Conservation (phyloP, 208 protist species). For the Leptomonas pyrrhocoris region DNA sequence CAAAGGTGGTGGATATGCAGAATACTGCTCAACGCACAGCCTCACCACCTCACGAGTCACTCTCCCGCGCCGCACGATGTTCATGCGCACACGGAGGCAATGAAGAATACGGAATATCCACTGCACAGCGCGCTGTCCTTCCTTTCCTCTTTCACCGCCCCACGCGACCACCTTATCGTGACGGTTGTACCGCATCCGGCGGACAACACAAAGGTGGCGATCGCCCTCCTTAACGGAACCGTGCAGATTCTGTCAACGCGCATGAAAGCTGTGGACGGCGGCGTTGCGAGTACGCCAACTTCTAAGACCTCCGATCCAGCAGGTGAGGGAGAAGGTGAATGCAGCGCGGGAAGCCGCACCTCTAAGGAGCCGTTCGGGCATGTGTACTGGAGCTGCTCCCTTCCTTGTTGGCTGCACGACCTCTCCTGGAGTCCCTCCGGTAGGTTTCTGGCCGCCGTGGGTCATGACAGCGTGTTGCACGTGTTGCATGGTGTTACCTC, state of each 20-base stretch:
- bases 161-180: slow-evolving; percentile 17
- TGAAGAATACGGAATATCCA: background rate
- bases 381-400: slow-evolving; percentile 3
- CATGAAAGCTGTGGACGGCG: slow-evolving; percentile 55
- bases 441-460: slow-evolving; percentile 22
- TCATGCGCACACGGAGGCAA: too few relatives aligned
- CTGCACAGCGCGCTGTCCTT: background rate
- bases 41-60: background rate
- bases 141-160: background rate
- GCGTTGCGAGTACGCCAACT: background rate
- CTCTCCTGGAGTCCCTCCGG: slow-evolving; percentile 22
- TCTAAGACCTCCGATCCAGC: background rate
- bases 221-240: slow-evolving; percentile 47
- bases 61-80: background rate
- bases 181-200: slow-evolving; percentile 52
- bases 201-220: slow-evolving; percentile 48
- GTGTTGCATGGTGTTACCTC: slow-evolving; percentile 10
- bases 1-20: slow-evolving; percentile 71
- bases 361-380: slow-evolving; percentile 12
- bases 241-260: slow-evolving; percentile 53
- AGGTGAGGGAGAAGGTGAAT: background rate
- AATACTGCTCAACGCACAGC: slow-evolving; percentile 12
- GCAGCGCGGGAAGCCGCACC: background rate
- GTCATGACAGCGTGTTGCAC: slow-evolving; percentile 29
- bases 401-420: slow-evolving; percentile 22